phyloP scores from a whole-genome alignment of 2,329 filamentous ascomycete species.

The Hypoxylon sp. region DNA sequence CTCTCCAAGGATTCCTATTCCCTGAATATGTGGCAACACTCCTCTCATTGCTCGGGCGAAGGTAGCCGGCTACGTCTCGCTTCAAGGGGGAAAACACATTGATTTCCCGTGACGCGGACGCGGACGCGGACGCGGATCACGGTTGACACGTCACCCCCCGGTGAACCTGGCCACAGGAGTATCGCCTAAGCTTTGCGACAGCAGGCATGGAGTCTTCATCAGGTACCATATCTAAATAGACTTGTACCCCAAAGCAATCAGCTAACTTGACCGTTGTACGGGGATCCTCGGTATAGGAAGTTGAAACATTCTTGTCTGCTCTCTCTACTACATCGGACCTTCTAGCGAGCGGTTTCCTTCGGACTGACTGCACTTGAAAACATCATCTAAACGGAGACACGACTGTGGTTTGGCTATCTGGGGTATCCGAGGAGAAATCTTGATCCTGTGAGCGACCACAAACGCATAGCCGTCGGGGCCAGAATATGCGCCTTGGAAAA shows the following conservation, averaged over 20 bases:
- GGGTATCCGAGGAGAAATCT: not conserved
- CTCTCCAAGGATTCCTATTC: not conserved
- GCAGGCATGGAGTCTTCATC: not conserved
- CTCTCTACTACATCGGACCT: not conserved
- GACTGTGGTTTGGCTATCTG: not conserved
- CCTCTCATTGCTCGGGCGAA: not conserved
- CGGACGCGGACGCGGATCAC: not conserved
- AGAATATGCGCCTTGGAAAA: not conserved
- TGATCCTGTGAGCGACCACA: not conserved
- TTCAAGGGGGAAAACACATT: slow-evolving; percentile 1
- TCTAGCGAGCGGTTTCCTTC: slow-evolving; percentile 10
- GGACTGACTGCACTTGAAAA: slow-evolving; percentile 10
- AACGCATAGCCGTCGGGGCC: slow-evolving; percentile 6
- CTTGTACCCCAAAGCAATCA: not conserved
- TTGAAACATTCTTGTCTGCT: not conserved
- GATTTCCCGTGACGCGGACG: not conserved
- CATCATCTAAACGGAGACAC: not conserved
- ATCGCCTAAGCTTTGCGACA: not conserved
- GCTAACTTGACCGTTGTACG: not conserved
- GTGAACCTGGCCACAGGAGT: not conserved
- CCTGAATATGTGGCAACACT: slow-evolving; percentile 1
- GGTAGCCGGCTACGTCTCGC: not conserved
- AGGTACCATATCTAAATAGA: not conserved
- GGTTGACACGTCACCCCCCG: not conserved
- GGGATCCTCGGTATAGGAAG: not conserved